Percentiles rank a stretch among this genome's conserved stretches.
Evolutionary conservation across 768 basidiomycete species (phyloP).

Genomic region (Inosperma sp.): DNA sequence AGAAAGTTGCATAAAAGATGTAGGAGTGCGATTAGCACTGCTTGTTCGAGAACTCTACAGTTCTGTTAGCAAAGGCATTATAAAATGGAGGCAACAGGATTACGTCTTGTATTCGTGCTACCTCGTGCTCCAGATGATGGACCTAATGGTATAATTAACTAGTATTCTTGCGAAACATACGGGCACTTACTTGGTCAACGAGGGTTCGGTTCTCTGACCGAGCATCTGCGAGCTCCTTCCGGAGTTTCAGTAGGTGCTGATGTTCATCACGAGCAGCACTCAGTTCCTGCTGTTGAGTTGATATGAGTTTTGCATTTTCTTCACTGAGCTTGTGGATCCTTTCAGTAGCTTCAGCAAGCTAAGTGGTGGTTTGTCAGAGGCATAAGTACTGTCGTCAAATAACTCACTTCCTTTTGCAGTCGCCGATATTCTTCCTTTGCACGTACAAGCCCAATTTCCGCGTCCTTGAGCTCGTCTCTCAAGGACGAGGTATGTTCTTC

Average conservation of each 20-base stretch:
- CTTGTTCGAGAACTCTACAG: not conserved
- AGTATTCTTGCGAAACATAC: not conserved
- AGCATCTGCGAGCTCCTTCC: slow-evolving; percentile 7
- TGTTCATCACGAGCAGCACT: slow-evolving; percentile 5
- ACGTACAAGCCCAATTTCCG: slow-evolving; percentile 28
- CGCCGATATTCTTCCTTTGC: slow-evolving; percentile 28
- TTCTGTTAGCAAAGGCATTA: not conserved
- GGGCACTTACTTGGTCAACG: slow-evolving; percentile 5
- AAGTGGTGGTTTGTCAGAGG: not conserved
- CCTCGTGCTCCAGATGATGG: slow-evolving; percentile 10
- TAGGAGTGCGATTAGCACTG: slow-evolving; percentile 1
- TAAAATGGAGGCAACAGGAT: not conserved
- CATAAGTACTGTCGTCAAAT: not conserved
- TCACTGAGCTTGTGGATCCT: slow-evolving; percentile 14
- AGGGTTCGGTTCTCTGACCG: slow-evolving; percentile 12
- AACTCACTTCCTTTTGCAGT: slow-evolving; percentile 27
- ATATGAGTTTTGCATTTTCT: slow-evolving; percentile 17
- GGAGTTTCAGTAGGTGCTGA: slow-evolving; percentile 1
- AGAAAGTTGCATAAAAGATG: not conserved
- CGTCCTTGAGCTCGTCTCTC: slow-evolving; percentile 23
- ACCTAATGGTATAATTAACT: slow-evolving; percentile 4
- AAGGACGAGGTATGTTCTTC: slow-evolving; percentile 11
- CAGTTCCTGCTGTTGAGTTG: slow-evolving; percentile 15
- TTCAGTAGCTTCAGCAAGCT: slow-evolving; percentile 19
- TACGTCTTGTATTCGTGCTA: slow-evolving; percentile 1